These are phyloP conservation scores for Botrytis galanthina DNA, from an alignment of 2,329 filamentous ascomycete species.

Conservation along the genomic window DNA sequence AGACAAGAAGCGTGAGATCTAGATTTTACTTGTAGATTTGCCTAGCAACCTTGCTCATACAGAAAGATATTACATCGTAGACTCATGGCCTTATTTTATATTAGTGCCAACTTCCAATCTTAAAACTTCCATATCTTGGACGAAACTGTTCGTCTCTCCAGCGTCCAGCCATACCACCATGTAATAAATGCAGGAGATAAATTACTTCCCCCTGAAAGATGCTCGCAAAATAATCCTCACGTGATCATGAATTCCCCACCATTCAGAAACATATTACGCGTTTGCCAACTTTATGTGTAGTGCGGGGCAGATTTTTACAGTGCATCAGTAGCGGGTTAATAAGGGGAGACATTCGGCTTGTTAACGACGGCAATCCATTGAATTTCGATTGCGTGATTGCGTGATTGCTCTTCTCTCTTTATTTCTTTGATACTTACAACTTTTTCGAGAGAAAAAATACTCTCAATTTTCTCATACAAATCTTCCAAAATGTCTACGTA, in stretches of 20 bases:
- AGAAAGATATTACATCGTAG: background rate
- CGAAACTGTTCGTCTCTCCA: background rate
- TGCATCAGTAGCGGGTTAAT: constrained; percentile 12
- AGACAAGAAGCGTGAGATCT: background rate
- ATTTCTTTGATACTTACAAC: background rate
- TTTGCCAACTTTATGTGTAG: constrained; percentile 8
- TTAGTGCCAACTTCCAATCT: background rate
- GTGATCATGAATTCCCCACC: constrained; percentile 8
- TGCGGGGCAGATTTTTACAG: constrained; percentile 19
- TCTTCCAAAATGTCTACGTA: constrained; percentile 19
- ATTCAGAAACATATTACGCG: background rate
- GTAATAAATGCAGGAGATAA: background rate
- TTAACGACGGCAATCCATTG: background rate
- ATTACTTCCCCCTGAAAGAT: background rate
- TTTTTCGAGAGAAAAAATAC: background rate
- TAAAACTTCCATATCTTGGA: too few species aligned
- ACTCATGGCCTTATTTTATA: background rate
- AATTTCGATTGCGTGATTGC: constrained; percentile 9
- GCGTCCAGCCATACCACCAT: background rate
- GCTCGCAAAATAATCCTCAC: background rate
- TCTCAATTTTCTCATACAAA: background rate
- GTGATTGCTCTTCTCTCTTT: background rate
- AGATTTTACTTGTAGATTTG: background rate
- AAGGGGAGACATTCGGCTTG: constrained; percentile 8
- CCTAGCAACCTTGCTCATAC: background rate